These are phyloP conservation scores for Ceratocystis colombiana DNA, from an alignment of 2,329 filamentous ascomycete genomes.

Conservation along the genomic window DNA sequence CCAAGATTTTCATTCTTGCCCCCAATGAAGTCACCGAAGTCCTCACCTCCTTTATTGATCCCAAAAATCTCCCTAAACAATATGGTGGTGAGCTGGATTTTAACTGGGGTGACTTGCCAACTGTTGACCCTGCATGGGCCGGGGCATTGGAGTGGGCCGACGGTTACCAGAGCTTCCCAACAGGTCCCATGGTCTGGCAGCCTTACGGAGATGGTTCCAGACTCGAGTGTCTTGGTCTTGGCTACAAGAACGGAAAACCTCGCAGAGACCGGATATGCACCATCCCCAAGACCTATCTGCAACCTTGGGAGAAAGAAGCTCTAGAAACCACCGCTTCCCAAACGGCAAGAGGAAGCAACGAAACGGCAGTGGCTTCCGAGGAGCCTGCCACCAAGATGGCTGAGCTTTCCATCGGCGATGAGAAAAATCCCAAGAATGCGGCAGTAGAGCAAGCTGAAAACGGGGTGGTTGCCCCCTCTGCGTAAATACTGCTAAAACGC, in stretches of 20 bases:
- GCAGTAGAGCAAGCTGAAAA: slow-evolving; percentile 16
- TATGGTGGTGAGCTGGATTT: slow-evolving; percentile 85
- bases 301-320: slow-evolving; percentile 26
- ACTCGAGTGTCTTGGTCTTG: slow-evolving; percentile 46
- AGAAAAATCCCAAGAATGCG: slow-evolving; percentile 27
- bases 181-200: slow-evolving; percentile 49
- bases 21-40: slow-evolving; percentile 64
- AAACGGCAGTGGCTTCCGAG: slow-evolving; percentile 14
- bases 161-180: slow-evolving; percentile 44
- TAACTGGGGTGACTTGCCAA: slow-evolving; percentile 63
- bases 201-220: slow-evolving; percentile 38
- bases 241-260: slow-evolving; percentile 38
- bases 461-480: slow-evolving; percentile 14
- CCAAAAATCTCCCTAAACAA: slow-evolving; percentile 71
- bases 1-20: slow-evolving; percentile 87
- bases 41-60: slow-evolving; percentile 70
- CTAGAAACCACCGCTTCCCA: neutral
- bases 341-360: slow-evolving; percentile 14
- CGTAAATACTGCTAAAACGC: neutral
- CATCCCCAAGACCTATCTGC: slow-evolving; percentile 38
- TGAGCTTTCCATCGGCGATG: slow-evolving; percentile 27
- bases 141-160: slow-evolving; percentile 44
- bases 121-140: slow-evolving; percentile 54
- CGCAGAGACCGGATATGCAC: slow-evolving; percentile 43
- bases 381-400: slow-evolving; percentile 20